Base-by-base conservation (phyloP, 495 filamentous ascomycete genomes). In the Penicillium coprophilum region DNA sequence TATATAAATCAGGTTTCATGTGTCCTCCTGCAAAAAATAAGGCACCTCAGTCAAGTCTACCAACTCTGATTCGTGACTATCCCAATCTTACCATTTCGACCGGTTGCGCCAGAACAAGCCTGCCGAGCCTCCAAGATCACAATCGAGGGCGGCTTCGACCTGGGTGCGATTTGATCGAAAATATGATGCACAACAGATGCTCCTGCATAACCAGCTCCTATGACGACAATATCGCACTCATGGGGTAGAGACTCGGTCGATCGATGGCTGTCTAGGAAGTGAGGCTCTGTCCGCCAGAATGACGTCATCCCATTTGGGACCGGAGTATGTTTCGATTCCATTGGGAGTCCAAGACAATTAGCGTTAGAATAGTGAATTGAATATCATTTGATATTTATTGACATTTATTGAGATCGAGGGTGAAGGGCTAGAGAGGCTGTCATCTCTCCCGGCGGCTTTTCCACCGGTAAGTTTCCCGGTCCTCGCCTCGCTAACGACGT, bases 101-200 rank as follows among this genome's bases (percentile, higher is more conserved):
- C 90, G 4, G 91, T 93, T 17, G 90, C 91, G 4, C 91, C 90
- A 70, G 81, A 91, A 66, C 89, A 92, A 15, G 86, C 88, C 75
- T 93, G 85, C 46, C 89, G 77, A 13, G 90, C 90, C 70, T 96
- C 91, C 4, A 96, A 71, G 75, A 94, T 86, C 2, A 91, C 78
- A 8, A 92, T 75, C 0, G 64, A 70, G 17, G 65, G 65, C 0
- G 56, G 44, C n/a, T 47, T 54, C 9, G 70, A 78, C 28, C 76
- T 59, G 0, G 65, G 58, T 55, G 66, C 53, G 41, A 65, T 71
- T 58, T 78, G 72, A 49, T 79, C 68, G 23, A 77, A 61, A 17
- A 92, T 73, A 58, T 85, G 85, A 46, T 83, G 75, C 3, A 87
- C 87, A 2, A 83, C 82, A 44, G 85, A 85, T 3, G 82, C 76